phyloP scores from a whole-genome alignment of 2,329 filamentous ascomycete genomes.

The Trichoderma citrinoviride region DNA sequence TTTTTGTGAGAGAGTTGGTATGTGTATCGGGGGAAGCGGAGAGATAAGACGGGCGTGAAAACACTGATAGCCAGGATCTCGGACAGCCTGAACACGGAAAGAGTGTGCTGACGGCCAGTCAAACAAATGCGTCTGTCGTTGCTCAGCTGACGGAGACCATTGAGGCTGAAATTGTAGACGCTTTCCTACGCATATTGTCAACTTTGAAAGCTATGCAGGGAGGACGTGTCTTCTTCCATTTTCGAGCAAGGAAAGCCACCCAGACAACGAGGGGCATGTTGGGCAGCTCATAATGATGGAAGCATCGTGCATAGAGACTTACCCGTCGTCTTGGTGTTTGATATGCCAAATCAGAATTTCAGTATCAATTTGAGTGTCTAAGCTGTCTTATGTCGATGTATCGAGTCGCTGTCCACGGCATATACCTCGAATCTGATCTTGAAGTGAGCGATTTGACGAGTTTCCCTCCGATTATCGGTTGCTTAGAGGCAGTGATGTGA shows the following conservation, averaged over 20 bases:
- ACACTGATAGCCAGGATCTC: no score
- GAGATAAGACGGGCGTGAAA: no score
- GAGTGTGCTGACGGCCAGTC: neutral
- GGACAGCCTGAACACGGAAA: neutral
- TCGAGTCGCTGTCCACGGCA: no score
- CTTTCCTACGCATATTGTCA: neutral
- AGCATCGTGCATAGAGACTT: neutral
- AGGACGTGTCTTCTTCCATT: neutral
- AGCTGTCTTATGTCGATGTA: no score
- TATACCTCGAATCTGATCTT: no score
- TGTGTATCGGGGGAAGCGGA: neutral
- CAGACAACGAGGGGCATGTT: neutral
- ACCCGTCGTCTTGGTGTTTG: neutral
- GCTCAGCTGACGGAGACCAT: neutral
- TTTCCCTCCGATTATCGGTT: no score
- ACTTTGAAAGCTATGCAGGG: neutral
- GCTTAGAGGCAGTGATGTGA: no score
- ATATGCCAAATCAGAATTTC: no score
- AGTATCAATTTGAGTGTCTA: no score
- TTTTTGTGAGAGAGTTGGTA: constrained; percentile 20
- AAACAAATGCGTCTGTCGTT: neutral
- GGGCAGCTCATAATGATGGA: neutral
- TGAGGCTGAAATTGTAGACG: neutral
- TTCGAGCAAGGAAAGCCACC: neutral
- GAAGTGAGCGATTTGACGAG: no score